Conservation (phyloP, 148 eudicot species). For the Rhododendron ovatum region DNA sequence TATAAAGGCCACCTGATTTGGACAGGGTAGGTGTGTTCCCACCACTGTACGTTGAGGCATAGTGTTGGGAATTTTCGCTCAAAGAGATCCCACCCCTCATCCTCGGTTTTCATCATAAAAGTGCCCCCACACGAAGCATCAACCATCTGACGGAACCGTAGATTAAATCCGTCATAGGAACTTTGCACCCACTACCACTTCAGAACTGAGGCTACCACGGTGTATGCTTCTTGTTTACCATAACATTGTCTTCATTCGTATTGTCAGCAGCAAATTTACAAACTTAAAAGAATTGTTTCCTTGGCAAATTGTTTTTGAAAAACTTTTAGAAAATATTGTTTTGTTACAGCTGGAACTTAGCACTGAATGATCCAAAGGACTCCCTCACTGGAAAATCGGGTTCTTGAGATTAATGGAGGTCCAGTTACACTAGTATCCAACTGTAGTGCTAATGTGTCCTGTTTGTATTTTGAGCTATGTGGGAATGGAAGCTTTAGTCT, state of each 20-base stretch:
- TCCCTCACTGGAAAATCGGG: constrained; percentile 51
- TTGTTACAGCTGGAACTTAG: constrained; percentile 66
- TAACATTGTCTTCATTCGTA: neutral
- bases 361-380: constrained; percentile 61
- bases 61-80: no score
- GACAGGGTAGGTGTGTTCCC: no score
- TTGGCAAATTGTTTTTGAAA: constrained; percentile 1
- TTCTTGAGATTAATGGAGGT: constrained; percentile 62
- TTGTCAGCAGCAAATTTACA: neutral
- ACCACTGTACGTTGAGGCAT: no score
- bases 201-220: constrained; percentile 55
- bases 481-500: constrained; percentile 82
- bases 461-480: constrained; percentile 63
- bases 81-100: no score
- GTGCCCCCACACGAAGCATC: no score
- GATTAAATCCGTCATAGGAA: no score
- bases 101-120: no score
- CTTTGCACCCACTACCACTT: neutral
- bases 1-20: no score
- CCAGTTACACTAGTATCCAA: constrained; percentile 23
- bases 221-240: constrained; percentile 36
- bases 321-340: constrained; percentile 7
- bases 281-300: neutral
- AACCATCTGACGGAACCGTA: no score
- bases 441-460: constrained; percentile 57